Conservation (phyloP, 2,329 filamentous ascomycete species). For the Scytalidium sp. region DNA sequence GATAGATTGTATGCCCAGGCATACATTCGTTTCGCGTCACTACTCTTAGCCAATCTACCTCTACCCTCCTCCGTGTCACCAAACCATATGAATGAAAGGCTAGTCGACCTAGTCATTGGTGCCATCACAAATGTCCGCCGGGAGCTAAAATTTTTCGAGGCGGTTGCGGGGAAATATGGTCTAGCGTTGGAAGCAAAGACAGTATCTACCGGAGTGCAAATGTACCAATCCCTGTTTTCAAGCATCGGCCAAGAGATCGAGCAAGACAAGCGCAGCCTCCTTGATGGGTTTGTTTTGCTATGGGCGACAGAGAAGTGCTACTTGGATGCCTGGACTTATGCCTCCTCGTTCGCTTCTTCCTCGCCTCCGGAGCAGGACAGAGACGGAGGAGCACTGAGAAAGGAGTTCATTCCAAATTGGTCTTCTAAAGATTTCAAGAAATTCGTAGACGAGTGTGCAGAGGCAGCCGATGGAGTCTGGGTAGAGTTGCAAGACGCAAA, state of each 20-base stretch:
- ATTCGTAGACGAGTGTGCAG: constrained; percentile 55
- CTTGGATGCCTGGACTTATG: constrained; percentile 56
- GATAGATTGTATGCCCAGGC: constrained; percentile 69
- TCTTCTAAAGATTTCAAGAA: constrained; percentile 55
- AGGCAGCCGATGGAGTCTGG: constrained; percentile 53
- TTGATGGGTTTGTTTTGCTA: constrained; percentile 70
- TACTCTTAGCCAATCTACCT: constrained; percentile 59
- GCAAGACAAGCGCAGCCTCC: constrained; percentile 11
- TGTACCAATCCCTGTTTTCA: constrained; percentile 48
- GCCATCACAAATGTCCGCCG: constrained; percentile 64
- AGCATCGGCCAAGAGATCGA: constrained; percentile 33
- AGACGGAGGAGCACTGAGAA: constrained; percentile 62
- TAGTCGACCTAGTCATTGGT: constrained; percentile 60
- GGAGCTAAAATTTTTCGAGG: constrained; percentile 66
- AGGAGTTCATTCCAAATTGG: constrained; percentile 69
- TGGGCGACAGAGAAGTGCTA: constrained; percentile 72
- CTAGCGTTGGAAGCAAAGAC: constrained; percentile 43
- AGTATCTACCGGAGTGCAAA: constrained; percentile 37
- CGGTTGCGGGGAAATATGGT: constrained; percentile 57
- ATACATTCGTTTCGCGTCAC: constrained; percentile 65
- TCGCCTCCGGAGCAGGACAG: constrained; percentile 41
- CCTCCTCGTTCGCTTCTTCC: constrained; percentile 29
- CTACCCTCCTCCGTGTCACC: constrained; percentile 45
- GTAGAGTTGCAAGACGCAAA: constrained; percentile 22
- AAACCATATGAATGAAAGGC: constrained; percentile 45